Base-by-base conservation (phyloP, 75 land plant genomes). In the Chamaecyparis obtusa region DNA sequence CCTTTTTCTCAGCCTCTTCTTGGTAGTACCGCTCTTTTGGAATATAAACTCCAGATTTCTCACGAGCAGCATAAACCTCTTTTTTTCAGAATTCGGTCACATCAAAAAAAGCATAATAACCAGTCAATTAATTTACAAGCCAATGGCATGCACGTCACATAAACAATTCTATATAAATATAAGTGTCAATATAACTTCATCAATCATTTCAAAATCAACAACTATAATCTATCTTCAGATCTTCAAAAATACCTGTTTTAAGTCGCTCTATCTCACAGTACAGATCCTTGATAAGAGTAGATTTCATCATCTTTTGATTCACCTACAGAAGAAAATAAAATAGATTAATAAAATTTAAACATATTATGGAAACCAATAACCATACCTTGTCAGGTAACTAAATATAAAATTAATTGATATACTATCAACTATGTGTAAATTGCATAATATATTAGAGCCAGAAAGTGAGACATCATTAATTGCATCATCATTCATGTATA, bases 231-330 rank as follows among this genome's bases (percentile, higher is more conserved):
- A 2, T 48, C 43, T 41, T 13, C 7, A 37, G 2, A 86, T 46
- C 48, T 46, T 44, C 11, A 46, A 13, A 41, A 83, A 85, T 88
- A 96, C 99, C 99, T 90, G 95, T 90, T 87, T 97, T 97, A 55
- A 97, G 91, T 33, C 98, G 91, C 3, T 97, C 99, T 78, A 97
- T 97, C 89, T 97, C 99, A 56, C 93, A 93, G 88, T 97, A 96
- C 32, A 97, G 96, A 81, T 97, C 99, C 72, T 97, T 97, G 49
- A 97, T 97, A 39, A 97, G 92, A 32, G 99, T 97, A 44, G 99
- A 89, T 88, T 97, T 97, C 98, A 96, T 96, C 98, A 97, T 94
- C 86, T 97, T 97, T 89, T 97, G 99, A 81, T 97, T 97, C 32
- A 97, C 98, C 99, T 97, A 85, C 39, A 16, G 35, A 48, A 43